Percentiles rank a stretch among this genome's conserved stretches.
Conservation (phyloP, 2,329 filamentous ascomycete species). For the Myriangium duriaei region DNA sequence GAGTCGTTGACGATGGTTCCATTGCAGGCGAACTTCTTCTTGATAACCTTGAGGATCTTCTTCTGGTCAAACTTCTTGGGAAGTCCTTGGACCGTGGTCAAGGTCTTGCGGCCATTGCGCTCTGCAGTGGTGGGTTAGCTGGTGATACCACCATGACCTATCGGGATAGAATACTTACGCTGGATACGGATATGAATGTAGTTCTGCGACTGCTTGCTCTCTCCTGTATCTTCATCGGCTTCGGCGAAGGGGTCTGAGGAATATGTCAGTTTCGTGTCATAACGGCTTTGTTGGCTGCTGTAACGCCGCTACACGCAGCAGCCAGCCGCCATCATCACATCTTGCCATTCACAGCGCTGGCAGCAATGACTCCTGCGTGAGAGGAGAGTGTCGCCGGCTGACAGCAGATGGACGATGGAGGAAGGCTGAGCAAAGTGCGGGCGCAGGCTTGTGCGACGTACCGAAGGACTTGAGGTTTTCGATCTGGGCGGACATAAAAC, state of each 20-base stretch:
- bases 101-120: constrained; percentile 99
- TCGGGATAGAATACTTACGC: constrained; percentile 49
- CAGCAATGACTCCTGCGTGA: no score
- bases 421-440: constrained; percentile 15
- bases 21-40: constrained; percentile 99
- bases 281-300: constrained; percentile 9
- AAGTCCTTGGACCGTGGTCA: constrained; percentile 98
- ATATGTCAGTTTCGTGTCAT: constrained; percentile 8
- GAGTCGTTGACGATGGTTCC: constrained; percentile 93
- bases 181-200: constrained; percentile 99
- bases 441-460: constrained; percentile 36
- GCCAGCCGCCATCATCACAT: no score
- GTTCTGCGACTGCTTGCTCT: constrained; percentile 89
- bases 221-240: constrained; percentile 98
- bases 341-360: no score
- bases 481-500: constrained; percentile 74
- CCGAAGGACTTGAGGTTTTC: constrained; percentile 96
- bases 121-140: constrained; percentile 49
- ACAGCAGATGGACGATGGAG: no score
- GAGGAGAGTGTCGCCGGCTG: no score
- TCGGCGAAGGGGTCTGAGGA: constrained; percentile 96
- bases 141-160: background rate
- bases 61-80: constrained; percentile 99
- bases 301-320: no score
- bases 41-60: constrained; percentile 99